Evolutionary conservation across 225 moss, liverwort and hornwort species (phyloP).

Genomic region (Takakia lepidozioides): DNA sequence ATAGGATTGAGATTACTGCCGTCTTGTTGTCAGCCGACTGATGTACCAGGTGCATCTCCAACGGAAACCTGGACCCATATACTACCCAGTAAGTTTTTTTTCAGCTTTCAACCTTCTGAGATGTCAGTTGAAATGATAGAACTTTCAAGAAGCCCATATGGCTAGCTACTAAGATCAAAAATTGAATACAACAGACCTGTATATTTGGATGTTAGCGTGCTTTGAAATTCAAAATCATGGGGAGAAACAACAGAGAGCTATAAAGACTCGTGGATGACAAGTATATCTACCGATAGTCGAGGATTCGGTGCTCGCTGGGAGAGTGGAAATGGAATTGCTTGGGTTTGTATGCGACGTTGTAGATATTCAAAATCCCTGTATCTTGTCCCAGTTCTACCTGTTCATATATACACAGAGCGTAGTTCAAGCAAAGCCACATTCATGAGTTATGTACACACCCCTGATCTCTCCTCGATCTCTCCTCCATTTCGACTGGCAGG

Average conservation of each 20-base stretch:
- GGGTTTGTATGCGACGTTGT: conserved; percentile 22
- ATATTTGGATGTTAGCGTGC: not conserved
- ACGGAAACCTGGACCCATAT: conserved; percentile 66
- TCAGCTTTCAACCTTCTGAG: too few relatives aligned
- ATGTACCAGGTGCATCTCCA: conserved; percentile 77
- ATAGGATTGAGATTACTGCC: conserved; percentile 55
- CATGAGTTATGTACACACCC: too few relatives aligned
- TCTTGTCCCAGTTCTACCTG: conserved; percentile 23
- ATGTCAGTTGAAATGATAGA: too few relatives aligned
- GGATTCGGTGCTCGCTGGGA: conserved; percentile 56
- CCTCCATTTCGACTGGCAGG: too few relatives aligned
- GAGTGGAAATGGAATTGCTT: conserved; percentile 59
- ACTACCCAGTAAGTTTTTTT: too few relatives aligned
- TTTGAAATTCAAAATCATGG: too few relatives aligned
- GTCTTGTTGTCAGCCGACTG: conserved; percentile 22
- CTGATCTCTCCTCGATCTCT: too few relatives aligned
- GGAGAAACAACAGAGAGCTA: too few relatives aligned
- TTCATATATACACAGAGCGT: not conserved
- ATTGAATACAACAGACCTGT: not conserved
- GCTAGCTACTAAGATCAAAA: too few relatives aligned
- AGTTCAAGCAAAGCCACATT: not conserved
- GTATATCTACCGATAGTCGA: conserved; percentile 27
- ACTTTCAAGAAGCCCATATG: too few relatives aligned
- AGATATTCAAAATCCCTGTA: conserved; percentile 25
- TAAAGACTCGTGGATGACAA: too few relatives aligned